A percentile compares a stretch with the other conserved stretches of the same genome.
These are phyloP conservation scores for Fraxinus excelsior DNA, from an alignment of 257 asterid species.

Conservation along the genomic window DNA sequence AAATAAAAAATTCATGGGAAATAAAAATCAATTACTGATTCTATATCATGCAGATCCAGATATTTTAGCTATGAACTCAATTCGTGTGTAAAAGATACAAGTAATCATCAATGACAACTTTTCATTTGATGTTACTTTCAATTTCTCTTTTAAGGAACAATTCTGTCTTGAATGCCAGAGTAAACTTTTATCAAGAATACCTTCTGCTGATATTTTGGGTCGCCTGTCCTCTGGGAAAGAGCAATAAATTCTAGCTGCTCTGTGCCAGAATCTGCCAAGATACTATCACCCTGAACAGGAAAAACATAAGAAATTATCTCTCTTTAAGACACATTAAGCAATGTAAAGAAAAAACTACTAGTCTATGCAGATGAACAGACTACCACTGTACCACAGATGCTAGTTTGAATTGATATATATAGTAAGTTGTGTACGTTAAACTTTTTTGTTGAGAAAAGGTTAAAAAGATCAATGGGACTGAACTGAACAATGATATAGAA, in stretches of 20 bases:
- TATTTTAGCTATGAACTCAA: not conserved
- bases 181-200: constrained; percentile 26
- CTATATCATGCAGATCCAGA: not conserved
- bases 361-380: not conserved
- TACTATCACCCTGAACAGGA: constrained; percentile 81
- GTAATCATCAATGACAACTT: not conserved
- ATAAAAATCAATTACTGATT: not conserved
- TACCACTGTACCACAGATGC: not conserved
- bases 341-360: not conserved
- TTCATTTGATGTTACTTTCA: constrained; percentile 14
- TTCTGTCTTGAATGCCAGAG: not conserved
- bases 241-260: constrained; percentile 99
- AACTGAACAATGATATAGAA: not conserved
- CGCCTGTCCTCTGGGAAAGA: constrained; percentile 93
- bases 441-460: not conserved
- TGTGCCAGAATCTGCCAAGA: constrained; percentile 95
- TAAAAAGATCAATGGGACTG: not conserved
- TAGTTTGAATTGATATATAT: not conserved
- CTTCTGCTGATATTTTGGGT: constrained; percentile 86
- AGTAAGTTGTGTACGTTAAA: not conserved
- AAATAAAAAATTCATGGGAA: not conserved
- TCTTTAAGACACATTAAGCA: not conserved
- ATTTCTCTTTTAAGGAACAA: not conserved
- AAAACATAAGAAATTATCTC: not conserved
- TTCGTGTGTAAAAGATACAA: not conserved